Conservation (phyloP, 129 eudicot genomes). For the Flaveria sonorensis region DNA sequence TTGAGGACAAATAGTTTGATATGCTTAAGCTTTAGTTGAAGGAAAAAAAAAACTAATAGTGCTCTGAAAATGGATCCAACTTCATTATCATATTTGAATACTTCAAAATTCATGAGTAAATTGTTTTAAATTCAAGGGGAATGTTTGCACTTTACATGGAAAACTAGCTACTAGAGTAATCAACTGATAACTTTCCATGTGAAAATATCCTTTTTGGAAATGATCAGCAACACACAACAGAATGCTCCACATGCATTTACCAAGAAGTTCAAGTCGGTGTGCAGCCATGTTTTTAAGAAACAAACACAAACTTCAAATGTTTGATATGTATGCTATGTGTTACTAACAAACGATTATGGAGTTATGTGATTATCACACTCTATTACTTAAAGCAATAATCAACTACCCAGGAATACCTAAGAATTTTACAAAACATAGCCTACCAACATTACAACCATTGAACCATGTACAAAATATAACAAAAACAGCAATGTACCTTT, state of each 20-base stretch:
- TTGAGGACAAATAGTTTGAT: too few species aligned
- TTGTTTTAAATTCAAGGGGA: neutral
- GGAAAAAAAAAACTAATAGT: too few species aligned
- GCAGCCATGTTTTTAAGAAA: neutral
- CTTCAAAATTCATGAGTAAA: neutral
- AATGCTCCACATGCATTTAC: neutral
- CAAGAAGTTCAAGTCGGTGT: neutral
- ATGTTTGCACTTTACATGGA: too few species aligned
- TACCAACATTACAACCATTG: neutral
- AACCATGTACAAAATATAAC: neutral
- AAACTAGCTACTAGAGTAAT: neutral
- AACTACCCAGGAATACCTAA: slow-evolving; percentile 6
- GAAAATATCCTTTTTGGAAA: neutral
- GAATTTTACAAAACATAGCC: slow-evolving; percentile 6
- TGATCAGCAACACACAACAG: neutral
- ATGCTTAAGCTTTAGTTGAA: too few species aligned
- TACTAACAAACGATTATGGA: neutral
- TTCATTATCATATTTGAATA: neutral
- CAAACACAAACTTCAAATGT: neutral
- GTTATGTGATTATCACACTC: slow-evolving; percentile 2
- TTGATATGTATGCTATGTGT: neutral
- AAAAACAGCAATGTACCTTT: slow-evolving; percentile 44
- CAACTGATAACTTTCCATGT: neutral
- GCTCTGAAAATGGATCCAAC: neutral
- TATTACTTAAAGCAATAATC: neutral